A percentile compares a stretch with the other conserved stretches of the same genome.
Conservation (phyloP, 305 asterid species). For the Solanum hybrid region DNA sequence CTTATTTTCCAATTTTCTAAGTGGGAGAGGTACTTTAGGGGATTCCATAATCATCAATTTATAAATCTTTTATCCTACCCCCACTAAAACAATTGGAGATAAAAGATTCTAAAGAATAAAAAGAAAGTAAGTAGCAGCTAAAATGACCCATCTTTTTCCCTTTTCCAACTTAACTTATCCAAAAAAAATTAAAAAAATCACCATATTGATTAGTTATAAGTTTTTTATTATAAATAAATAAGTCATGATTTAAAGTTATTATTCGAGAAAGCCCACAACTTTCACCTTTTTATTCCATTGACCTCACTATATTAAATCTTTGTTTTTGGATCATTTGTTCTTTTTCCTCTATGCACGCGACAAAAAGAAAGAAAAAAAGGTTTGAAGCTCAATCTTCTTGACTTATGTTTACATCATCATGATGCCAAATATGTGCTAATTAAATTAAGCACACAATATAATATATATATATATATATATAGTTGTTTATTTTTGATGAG, state of each 20-base stretch:
- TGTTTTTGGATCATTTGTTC: background rate
- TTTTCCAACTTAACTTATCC: background rate
- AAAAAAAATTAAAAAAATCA: background rate
- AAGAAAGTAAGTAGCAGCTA: background rate
- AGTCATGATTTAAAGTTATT: background rate
- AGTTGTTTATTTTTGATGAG: background rate
- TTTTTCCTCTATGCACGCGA: background rate
- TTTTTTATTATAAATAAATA: background rate
- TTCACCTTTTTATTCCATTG: constrained; percentile 3
- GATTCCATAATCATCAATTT: background rate
- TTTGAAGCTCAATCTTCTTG: background rate
- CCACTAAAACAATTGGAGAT: background rate
- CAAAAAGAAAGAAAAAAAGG: background rate
- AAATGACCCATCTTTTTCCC: background rate
- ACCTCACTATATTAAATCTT: background rate
- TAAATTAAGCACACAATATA: background rate
- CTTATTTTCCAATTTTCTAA: background rate
- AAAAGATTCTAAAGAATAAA: background rate
- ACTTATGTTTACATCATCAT: background rate
- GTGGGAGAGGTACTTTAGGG: background rate
- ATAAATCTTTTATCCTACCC: constrained; percentile 1
- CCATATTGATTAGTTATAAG: background rate
- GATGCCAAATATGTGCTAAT: background rate
- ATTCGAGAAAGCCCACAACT: constrained; percentile 6
- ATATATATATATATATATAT: no score